Percentiles rank a stretch among this genome's conserved stretches.
These are phyloP conservation scores for Aspergillus bertholletiae DNA, from an alignment of 495 filamentous ascomycete species.

Conservation along the genomic window DNA sequence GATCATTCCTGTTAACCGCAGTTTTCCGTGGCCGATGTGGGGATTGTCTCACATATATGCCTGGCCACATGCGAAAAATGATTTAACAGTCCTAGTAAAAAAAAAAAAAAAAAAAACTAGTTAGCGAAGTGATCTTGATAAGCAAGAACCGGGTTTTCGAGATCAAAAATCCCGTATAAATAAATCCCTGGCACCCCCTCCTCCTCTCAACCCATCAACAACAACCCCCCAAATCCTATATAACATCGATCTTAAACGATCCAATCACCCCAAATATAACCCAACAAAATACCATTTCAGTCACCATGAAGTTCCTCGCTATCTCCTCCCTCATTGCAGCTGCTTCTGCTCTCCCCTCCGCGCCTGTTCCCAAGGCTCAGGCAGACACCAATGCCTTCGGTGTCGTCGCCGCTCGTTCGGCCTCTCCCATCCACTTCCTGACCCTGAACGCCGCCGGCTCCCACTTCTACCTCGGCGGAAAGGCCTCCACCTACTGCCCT, in stretches of 20 bases:
- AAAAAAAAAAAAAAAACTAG: too few relatives aligned
- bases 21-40: neutral
- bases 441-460: conserved; percentile 34
- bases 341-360: neutral
- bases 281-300: neutral
- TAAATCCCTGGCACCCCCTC: neutral
- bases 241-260: neutral
- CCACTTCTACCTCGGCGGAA: conserved; percentile 39
- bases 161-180: neutral
- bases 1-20: neutral
- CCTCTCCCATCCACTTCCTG: conserved; percentile 40
- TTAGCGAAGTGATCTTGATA: too few relatives aligned
- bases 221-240: neutral
- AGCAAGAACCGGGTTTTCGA: neutral
- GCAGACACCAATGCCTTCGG: conserved; percentile 18
- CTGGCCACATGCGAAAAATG: neutral
- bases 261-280: neutral
- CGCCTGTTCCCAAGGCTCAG: neutral
- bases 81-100: neutral
- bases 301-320: conserved; percentile 7
- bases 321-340: conserved; percentile 2
- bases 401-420: conserved; percentile 38
- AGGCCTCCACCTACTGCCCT: conserved; percentile 40
- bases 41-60: neutral
- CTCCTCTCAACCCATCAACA: neutral